These are phyloP conservation scores for Cutaneotrichosporon cutaneum DNA, from an alignment of 1,284 basidiomycete genomes.

Conservation along the genomic window DNA sequence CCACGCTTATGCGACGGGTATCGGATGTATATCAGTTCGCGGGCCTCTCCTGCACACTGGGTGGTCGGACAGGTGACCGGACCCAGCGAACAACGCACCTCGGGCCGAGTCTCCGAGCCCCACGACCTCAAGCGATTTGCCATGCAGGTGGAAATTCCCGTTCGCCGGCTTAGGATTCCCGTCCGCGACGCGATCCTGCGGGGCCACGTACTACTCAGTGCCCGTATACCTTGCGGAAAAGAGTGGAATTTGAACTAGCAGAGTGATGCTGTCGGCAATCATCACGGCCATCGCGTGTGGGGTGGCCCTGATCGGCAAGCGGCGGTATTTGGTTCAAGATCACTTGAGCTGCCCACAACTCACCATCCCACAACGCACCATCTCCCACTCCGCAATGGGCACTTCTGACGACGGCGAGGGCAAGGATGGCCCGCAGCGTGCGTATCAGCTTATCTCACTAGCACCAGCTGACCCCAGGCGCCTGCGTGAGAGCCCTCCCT, in stretches of 20 bases:
- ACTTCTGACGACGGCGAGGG: constrained; percentile 5
- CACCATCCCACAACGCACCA: background rate
- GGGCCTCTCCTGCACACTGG: too few relatives aligned
- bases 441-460: too few relatives aligned
- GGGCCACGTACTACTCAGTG: background rate
- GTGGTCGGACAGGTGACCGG: too few relatives aligned
- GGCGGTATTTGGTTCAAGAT: background rate
- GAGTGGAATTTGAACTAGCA: background rate
- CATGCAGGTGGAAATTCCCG: background rate
- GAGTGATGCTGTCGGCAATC: background rate
- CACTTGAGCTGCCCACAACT: background rate
- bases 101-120: background rate
- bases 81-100: too few relatives aligned
- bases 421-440: constrained; percentile 6
- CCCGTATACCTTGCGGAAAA: background rate
- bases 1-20: too few relatives aligned
- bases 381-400: background rate
- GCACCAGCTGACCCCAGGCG: constrained; percentile 7
- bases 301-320: background rate
- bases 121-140: background rate
- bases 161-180: background rate
- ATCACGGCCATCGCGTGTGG: background rate
- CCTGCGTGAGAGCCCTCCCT: constrained; percentile 2
- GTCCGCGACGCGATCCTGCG: background rate
- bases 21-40: too few relatives aligned